Base-by-base conservation (phyloP, 257 asterid species). In the Mentha longifolia region DNA sequence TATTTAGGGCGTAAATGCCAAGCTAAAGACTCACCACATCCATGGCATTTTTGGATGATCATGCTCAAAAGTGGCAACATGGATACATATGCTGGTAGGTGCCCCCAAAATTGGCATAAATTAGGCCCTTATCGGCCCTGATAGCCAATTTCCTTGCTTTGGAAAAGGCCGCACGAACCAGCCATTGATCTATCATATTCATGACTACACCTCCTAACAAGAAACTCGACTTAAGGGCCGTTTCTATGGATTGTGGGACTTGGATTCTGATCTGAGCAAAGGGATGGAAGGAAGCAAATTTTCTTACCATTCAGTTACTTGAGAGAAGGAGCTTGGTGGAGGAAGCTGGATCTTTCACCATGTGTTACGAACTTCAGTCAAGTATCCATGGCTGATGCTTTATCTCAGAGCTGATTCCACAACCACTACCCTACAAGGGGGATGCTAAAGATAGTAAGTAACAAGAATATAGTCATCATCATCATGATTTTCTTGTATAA, bases 11-110 rank as follows among this genome's bases (percentile, higher is more conserved):
- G 68, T 1, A 89, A 87, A 83, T 92, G 96, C 54, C 86, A 87
- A 81, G 95, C 88, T 17, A 64, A 83, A 35, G 96, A 85, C 81
- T 66, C 63, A 25, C 86, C 92, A 31, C 77, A 80, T 15, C 95
- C 96, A 71, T 92, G 98, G 98, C 94, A 89, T 25, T 89, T 89
- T 65, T 92, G 98, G 98, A 89, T 88, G 98, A 82, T 89, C 77
- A 92, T 88, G 96, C 86, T 89, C 1, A 89, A 92, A 74, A 92
- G 79, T 74, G 96, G 98, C 6, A 92, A 89, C 68, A 92, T 88
- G 95, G 98, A 92, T 54, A 92, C 95, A 3, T 83, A 51, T 17
- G 98, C 98, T 0, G 91, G 81, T 41, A 82, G 11, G 76, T 92
- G 96, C 70, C 98, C 98, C 0, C 76, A 82, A 71, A 85, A 92